Evolutionary conservation across 2,329 filamentous ascomycete species (phyloP), one percentile per base, ranked within the genome.

Genomic region (Penicillium frequentans): DNA sequence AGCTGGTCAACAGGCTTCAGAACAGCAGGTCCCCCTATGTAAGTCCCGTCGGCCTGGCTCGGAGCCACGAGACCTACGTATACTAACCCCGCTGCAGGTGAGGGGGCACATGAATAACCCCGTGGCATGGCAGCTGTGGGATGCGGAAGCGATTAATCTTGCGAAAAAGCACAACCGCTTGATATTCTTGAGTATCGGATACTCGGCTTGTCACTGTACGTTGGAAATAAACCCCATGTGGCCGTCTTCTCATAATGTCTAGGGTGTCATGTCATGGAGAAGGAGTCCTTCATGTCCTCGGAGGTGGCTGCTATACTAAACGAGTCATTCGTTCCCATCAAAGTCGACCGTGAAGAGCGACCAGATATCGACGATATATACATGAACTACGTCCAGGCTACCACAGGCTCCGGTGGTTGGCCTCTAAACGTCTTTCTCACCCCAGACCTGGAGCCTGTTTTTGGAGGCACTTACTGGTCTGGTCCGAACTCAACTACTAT

Each of bases 351-450:
- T 58, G 95, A 99, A 75, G 91, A 96, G 75, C 87, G 93, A 26
- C 93, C 93, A 9, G 93, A 98, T 70, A 86, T 98, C 62, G 95
- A 99, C 70, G 87, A 90, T 60, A 93, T 98, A 63, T 98, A 98
- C 74, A 97, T 97, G 91, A 96, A 96, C 78, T 99, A 96, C 74
- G 89, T 96, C 42, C 92, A 97, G 73, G 93, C 93, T 1, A 93
- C 95, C 11, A 96, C 90, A 57, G 92, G 90, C 21, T 88, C 86
- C 1, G 93, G 92, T 10, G 95, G 95, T 39, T 98, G 95, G 93
- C 95, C 95, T 1, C 78, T 98, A 59, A 98, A 97, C 70, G 88
- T 96, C n/a, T 98, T 99, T 72, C 83, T 98, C 29, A 99, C 95
- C 0, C 92, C 95, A 0, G 88, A 96, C 64, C 83, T 98, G 26